Conservation (phyloP, 2,329 filamentous ascomycete species). For the Aspergillus fumigatiaffinis region DNA sequence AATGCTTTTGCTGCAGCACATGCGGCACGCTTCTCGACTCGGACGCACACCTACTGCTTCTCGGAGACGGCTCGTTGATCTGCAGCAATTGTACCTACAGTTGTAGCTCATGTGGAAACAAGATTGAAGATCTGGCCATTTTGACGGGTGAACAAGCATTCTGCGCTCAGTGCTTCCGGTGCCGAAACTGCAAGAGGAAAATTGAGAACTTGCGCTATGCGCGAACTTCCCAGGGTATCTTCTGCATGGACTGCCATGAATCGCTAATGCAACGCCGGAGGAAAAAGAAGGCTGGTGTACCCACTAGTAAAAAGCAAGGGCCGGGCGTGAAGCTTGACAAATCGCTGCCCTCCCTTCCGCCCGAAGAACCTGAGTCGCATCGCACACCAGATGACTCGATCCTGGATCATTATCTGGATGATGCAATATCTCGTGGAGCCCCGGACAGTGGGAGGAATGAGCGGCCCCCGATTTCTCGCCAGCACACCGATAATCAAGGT, state of each 20-base stretch:
- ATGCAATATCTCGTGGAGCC: slow-evolving; percentile 18
- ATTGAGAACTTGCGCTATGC: slow-evolving; percentile 98
- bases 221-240: slow-evolving; percentile 94
- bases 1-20: slow-evolving; percentile 97
- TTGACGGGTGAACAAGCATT: slow-evolving; percentile 97
- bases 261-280: slow-evolving; percentile 87
- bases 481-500: slow-evolving; percentile 31
- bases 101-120: slow-evolving; percentile 93
- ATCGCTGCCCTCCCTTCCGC: slow-evolving; percentile 84
- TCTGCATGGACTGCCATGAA: slow-evolving; percentile 99
- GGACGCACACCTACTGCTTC: slow-evolving; percentile 91
- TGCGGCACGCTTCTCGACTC: slow-evolving; percentile 95
- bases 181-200: slow-evolving; percentile 96
- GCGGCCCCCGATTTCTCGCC: slow-evolving; percentile 18
- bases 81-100: slow-evolving; percentile 99
- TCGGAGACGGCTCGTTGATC: slow-evolving; percentile 95
- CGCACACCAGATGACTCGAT: slow-evolving; percentile 53
- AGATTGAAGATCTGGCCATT: slow-evolving; percentile 97
- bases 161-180: slow-evolving; percentile 94
- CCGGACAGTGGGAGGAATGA: slow-evolving; percentile 23
- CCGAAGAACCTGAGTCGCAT: slow-evolving; percentile 61
- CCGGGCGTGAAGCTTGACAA: slow-evolving; percentile 73
- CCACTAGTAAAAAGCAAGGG: slow-evolving; percentile 28
- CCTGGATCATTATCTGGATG: slow-evolving; percentile 62
- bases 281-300: slow-evolving; percentile 71